Conservation (phyloP, 2,329 filamentous ascomycete species). For the Cercospora sp. region DNA sequence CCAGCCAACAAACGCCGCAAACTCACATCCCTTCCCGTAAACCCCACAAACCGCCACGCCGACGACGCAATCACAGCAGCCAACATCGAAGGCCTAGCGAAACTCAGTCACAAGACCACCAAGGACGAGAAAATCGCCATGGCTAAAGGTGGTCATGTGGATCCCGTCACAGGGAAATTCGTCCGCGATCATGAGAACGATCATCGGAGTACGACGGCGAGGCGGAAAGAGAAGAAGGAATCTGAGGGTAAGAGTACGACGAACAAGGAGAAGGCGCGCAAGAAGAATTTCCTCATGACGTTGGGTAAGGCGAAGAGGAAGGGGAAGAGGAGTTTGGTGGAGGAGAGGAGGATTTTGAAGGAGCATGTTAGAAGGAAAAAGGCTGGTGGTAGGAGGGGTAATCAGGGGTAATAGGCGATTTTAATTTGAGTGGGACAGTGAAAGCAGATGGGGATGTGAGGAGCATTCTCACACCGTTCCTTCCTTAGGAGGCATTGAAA, state of each 20-base stretch:
- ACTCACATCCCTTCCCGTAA: slow-evolving; percentile 28
- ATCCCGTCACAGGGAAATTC: slow-evolving; percentile 52
- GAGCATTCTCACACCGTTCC: too few relatives aligned
- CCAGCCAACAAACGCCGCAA: slow-evolving; percentile 46
- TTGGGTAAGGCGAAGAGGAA: slow-evolving; percentile 93
- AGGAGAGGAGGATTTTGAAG: slow-evolving; percentile 77
- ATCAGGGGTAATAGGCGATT: slow-evolving; percentile 42
- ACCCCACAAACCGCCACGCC: slow-evolving; percentile 57
- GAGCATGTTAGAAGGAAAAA: slow-evolving; percentile 82
- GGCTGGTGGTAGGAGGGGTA: slow-evolving; percentile 78
- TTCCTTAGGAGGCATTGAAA: too few relatives aligned
- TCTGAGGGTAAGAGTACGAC: slow-evolving; percentile 91
- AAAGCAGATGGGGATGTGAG: too few relatives aligned
- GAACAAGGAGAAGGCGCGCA: slow-evolving; percentile 92
- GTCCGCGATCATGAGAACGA: slow-evolving; percentile 58
- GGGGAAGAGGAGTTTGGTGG: slow-evolving; percentile 87
- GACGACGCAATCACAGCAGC: slow-evolving; percentile 87
- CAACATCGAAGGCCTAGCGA: slow-evolving; percentile 84
- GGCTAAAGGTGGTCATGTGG: slow-evolving; percentile 63
- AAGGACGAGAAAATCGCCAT: slow-evolving; percentile 86
- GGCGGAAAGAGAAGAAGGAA: slow-evolving; percentile 82
- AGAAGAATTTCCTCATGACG: slow-evolving; percentile 99
- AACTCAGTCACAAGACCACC: slow-evolving; percentile 74
- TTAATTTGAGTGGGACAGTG: too few relatives aligned
- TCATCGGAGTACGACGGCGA: slow-evolving; percentile 82